A percentile compares a stretch with the other conserved stretches of the same genome.
Evolutionary conservation across 2,329 filamentous ascomycete species (phyloP).

Genomic region (Colletotrichum sp.): DNA sequence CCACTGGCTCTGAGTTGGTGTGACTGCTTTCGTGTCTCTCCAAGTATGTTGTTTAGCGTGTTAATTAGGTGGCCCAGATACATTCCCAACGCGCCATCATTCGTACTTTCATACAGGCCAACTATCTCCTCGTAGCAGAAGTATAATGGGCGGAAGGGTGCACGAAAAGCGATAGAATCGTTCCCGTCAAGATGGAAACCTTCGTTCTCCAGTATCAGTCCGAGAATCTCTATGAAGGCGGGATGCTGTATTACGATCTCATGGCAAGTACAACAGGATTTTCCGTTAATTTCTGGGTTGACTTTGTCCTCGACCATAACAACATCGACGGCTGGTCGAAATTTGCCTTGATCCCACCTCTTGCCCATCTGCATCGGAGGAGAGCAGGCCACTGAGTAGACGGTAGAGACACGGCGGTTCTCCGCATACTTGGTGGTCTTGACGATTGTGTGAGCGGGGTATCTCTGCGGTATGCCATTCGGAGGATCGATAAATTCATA

Average conservation of each 20-base stretch:
- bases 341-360: constrained; percentile 35
- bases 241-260: constrained; percentile 47
- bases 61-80: constrained; percentile 44
- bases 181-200: constrained; percentile 40
- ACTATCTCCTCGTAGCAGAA: constrained; percentile 48
- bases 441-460: constrained; percentile 29
- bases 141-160: constrained; percentile 46
- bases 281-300: constrained; percentile 42
- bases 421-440: constrained; percentile 46
- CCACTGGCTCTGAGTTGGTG: constrained; percentile 37
- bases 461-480: neutral
- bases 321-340: constrained; percentile 47
- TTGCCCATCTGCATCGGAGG: constrained; percentile 47
- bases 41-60: constrained; percentile 48
- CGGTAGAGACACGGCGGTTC: constrained; percentile 22
- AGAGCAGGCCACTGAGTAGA: constrained; percentile 43
- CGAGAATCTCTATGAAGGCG: constrained; percentile 43
- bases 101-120: constrained; percentile 30
- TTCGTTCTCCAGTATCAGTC: constrained; percentile 46
- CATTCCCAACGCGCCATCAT: constrained; percentile 31
- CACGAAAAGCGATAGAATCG: constrained; percentile 37
- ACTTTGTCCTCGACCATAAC: constrained; percentile 49
- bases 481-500: neutral
- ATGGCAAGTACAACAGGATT: constrained; percentile 42
- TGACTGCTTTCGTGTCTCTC: constrained; percentile 38